These are phyloP conservation scores for Colletotrichum sp. DNA, from an alignment of 2,329 filamentous ascomycete genomes.

Conservation along the genomic window DNA sequence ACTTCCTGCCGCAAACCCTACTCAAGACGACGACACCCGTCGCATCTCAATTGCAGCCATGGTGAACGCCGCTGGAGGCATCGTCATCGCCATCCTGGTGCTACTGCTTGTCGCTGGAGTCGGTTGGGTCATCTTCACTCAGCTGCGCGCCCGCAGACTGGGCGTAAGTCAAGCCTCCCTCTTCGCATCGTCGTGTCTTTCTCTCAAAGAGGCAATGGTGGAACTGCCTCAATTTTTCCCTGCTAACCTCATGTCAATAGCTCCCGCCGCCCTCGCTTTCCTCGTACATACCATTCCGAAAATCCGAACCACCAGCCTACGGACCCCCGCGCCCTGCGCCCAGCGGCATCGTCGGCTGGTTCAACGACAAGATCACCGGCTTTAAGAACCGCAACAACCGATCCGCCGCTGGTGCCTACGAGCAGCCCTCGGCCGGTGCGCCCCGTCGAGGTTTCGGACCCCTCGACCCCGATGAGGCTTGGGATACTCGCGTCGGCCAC, in stretches of 20 bases:
- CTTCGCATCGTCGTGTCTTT: background rate
- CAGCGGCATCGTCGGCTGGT: constrained; percentile 73
- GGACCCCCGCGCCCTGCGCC: constrained; percentile 59
- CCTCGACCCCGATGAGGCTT: constrained; percentile 83
- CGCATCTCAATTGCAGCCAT: constrained; percentile 40
- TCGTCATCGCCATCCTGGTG: constrained; percentile 76
- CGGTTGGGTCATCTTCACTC: constrained; percentile 74
- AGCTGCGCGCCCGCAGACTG: constrained; percentile 73
- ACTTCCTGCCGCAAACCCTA: background rate
- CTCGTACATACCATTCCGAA: constrained; percentile 75
- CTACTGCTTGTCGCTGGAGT: constrained; percentile 60
- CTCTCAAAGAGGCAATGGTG: background rate
- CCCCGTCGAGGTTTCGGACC: constrained; percentile 66
- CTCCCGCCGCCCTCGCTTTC: constrained; percentile 72
- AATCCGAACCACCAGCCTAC: constrained; percentile 47
- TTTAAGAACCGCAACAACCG: constrained; percentile 71
- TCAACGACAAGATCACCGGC: constrained; percentile 68
- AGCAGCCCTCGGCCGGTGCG: constrained; percentile 52
- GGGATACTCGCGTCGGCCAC: constrained; percentile 80
- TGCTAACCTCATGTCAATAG: constrained; percentile 35
- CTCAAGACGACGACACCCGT: constrained; percentile 3
- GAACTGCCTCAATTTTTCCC: background rate
- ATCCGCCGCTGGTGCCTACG: constrained; percentile 74
- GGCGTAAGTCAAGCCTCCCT: constrained; percentile 55
- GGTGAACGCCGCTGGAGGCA: constrained; percentile 65